phyloP scores from a whole-genome alignment of 305 asterid species.

The Fraxinus sp. region DNA sequence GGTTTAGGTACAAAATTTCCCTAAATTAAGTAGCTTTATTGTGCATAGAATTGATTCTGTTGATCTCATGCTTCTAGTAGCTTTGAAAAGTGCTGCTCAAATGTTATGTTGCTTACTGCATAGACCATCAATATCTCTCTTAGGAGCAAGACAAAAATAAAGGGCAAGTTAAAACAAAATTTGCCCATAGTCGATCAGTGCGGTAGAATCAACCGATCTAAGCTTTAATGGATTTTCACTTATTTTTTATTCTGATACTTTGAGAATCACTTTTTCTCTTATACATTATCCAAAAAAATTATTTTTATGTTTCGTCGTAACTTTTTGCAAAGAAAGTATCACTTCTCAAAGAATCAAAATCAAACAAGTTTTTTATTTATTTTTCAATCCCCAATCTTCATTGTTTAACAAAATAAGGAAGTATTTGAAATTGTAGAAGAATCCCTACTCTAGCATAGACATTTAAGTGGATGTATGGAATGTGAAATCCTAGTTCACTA shows the following conservation, averaged over 20 bases:
- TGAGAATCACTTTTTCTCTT: too few relatives aligned
- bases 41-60: slow-evolving; percentile 17
- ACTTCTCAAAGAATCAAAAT: too few relatives aligned
- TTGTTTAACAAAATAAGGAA: background rate
- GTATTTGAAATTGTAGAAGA: background rate
- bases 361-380: background rate
- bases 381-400: background rate
- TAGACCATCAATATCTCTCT: too few relatives aligned
- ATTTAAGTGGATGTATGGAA: background rate
- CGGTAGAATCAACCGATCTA: too few relatives aligned
- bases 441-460: background rate
- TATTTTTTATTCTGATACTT: too few relatives aligned
- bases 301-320: too few relatives aligned
- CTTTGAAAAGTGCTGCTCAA: slow-evolving; percentile 8
- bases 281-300: too few relatives aligned
- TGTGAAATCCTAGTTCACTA: slow-evolving; percentile 22
- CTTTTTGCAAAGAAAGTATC: background rate
- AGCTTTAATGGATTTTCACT: too few relatives aligned
- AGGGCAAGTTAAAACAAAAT: too few relatives aligned
- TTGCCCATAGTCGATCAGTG: too few relatives aligned
- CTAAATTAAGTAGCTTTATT: slow-evolving; percentile 22
- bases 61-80: background rate
- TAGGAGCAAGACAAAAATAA: too few relatives aligned
- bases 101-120: too few relatives aligned
- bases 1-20: slow-evolving; percentile 13